Evolutionary conservation across 495 filamentous ascomycete species (phyloP).

Genomic region (Penicillium flavigenum): DNA sequence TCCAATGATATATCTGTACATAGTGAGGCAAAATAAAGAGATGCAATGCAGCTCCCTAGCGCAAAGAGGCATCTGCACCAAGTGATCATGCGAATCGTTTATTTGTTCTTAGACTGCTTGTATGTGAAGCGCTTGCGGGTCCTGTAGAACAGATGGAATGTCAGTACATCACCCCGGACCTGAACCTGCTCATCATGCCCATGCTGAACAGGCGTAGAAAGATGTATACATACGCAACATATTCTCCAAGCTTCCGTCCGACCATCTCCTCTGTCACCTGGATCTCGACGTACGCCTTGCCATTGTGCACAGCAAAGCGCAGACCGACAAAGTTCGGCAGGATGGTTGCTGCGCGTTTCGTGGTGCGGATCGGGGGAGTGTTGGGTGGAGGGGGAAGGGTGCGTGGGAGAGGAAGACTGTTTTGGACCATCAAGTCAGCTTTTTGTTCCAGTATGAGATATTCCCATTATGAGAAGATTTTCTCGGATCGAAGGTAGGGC

Average conservation of each 20-base stretch:
- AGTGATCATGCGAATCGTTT: slow-evolving; percentile 22
- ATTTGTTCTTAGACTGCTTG: slow-evolving; percentile 77
- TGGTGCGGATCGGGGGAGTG: slow-evolving; percentile 76
- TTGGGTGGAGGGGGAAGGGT: slow-evolving; percentile 54
- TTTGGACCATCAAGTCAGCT: slow-evolving; percentile 1
- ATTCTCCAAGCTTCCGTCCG: slow-evolving; percentile 95
- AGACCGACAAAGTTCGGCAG: slow-evolving; percentile 94
- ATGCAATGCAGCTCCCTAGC: slow-evolving; percentile 2
- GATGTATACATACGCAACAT: slow-evolving; percentile 68
- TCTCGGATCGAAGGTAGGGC: neutral
- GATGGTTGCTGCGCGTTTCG: slow-evolving; percentile 88
- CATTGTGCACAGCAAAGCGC: slow-evolving; percentile 92
- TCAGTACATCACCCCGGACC: neutral
- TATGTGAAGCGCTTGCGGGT: slow-evolving; percentile 85
- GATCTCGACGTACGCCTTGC: slow-evolving; percentile 88
- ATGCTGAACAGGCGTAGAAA: neutral
- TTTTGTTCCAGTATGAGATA: neutral
- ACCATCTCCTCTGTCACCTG: slow-evolving; percentile 97
- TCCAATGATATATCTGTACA: slow-evolving; percentile 34
- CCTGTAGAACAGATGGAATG: slow-evolving; percentile 42
- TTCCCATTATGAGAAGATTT: too few species aligned
- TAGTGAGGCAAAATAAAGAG: slow-evolving; percentile 24
- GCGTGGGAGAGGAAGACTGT: slow-evolving; percentile 46
- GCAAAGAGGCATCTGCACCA: neutral
- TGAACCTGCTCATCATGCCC: neutral